Evolutionary conservation across 2,329 filamentous ascomycete species (phyloP), one percentile per base, ranked within the genome.

Genomic region (Calonectria pauciramosa): DNA sequence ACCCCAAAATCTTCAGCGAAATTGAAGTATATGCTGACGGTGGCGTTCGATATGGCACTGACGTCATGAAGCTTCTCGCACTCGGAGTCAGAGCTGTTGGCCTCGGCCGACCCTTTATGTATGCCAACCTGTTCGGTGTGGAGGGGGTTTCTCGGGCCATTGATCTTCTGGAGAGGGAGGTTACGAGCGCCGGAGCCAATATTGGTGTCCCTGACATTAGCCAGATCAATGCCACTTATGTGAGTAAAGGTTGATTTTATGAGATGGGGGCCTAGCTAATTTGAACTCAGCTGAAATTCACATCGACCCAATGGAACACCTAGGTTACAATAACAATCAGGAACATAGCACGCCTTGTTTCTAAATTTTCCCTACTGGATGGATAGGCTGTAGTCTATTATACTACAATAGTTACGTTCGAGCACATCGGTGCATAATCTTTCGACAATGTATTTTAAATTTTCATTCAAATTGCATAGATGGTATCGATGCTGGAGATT

Each of bases 41-140:
- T 5, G 87, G 87, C 60, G 79, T 88, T 30, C 84, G 87, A 52
- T 86, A 86, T 71, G 87, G 86, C 14, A 82, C 82, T 8, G 87
- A 88, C 64, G 84, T 82, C 20, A 80, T 88, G 23, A 86, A 86
- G 75, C 83, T 87, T 13, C 82, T 88, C 20, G 82, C 86, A 3
- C 84, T 87, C 20, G 86, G 87, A 9, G 86, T 87, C 66, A 84
- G 83, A 78, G 86, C 85, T 11, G 86, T 88, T 13, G 84, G 89
- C 14, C 74, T 91, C 0, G 89, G 89, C 16, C 82, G 90, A 0
- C 86, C 88, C 11, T 87, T 88, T 74, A 90, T 90, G 88, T 91
- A 85, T 79, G 83, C 88, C 73, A 91, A 90, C 81, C 80, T 89
- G 56, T 91, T 86, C 73, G 90, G 89, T 5, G 80, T 83, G 51